phyloP scores from a whole-genome alignment of 228 moss, liverwort and hornwort species.

The Sphagnum fallax region DNA sequence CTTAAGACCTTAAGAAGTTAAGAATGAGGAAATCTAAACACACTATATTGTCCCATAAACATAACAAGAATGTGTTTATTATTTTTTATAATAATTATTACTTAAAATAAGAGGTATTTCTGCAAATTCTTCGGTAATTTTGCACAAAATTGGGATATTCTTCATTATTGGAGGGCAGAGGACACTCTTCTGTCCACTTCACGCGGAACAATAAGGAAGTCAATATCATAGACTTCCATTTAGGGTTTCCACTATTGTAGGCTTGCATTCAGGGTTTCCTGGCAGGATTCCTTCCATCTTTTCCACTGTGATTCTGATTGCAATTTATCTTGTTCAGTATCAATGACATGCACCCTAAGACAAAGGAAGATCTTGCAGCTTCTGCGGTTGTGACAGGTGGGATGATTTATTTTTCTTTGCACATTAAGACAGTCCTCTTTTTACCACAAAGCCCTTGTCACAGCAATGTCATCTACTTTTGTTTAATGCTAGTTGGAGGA shows the following conservation, averaged over 20 bases:
- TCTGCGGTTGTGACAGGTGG: slow-evolving; percentile 17
- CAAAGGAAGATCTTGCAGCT: slow-evolving; percentile 16
- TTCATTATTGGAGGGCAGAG: not conserved
- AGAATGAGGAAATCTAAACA: no score
- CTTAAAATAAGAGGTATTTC: not conserved
- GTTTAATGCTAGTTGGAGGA: not conserved
- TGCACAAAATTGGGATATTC: not conserved
- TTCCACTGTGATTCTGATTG: no score
- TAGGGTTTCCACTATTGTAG: not conserved
- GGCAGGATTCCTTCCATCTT: no score
- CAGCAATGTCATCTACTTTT: not conserved
- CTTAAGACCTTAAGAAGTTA: no score
- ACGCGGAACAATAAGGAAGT: not conserved
- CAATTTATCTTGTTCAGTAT: slow-evolving; percentile 2
- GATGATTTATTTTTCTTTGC: not conserved
- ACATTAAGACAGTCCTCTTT: not conserved
- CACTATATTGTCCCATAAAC: no score
- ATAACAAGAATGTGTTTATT: no score
- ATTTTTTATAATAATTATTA: no score
- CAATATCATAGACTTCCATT: not conserved
- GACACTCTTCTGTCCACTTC: not conserved
- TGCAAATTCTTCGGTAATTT: not conserved
- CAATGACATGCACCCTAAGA: slow-evolving; percentile 23
- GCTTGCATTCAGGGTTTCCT: not conserved
- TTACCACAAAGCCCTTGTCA: not conserved